Conservation (phyloP, 2,329 filamentous ascomycete genomes). For the Nannizziopsis barbatae region DNA sequence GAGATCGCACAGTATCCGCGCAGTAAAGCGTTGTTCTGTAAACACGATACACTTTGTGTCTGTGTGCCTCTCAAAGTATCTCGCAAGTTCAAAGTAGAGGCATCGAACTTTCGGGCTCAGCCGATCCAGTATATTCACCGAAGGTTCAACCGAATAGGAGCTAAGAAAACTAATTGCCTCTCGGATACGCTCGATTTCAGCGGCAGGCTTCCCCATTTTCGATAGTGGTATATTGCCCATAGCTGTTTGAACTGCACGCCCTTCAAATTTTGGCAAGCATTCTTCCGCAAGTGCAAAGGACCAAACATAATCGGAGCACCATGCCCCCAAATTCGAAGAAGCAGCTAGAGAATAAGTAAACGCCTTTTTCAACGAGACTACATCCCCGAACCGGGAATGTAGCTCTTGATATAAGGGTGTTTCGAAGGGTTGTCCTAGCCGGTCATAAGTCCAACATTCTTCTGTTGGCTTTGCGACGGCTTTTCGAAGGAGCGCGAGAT, state of each 20-base stretch:
- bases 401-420: conserved; percentile 56
- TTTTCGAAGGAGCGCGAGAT: conserved; percentile 49
- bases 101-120: conserved; percentile 63
- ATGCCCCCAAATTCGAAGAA: conserved; percentile 59
- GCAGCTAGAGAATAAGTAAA: conserved; percentile 51
- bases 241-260: conserved; percentile 22
- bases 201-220: conserved; percentile 37
- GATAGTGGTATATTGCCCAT: conserved; percentile 10
- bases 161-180: conserved; percentile 48
- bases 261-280: conserved; percentile 52
- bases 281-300: conserved; percentile 54
- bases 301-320: conserved; percentile 81
- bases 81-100: conserved; percentile 49
- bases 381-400: conserved; percentile 41
- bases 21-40: conserved; percentile 66
- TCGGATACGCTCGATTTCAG: conserved; percentile 46
- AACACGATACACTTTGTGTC: conserved; percentile 74
- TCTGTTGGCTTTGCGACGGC: conserved; percentile 50
- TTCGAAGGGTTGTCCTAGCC: conserved; percentile 42
- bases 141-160: conserved; percentile 39
- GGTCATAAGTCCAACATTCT: conserved; percentile 47
- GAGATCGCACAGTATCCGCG: conserved; percentile 58
- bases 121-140: conserved; percentile 24
- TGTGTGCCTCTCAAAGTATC: conserved; percentile 50
- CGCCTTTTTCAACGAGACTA: conserved; percentile 43